A percentile compares a stretch with the other conserved stretches of the same genome.
These are phyloP conservation scores for Pleurotus eryngii DNA, from an alignment of 768 basidiomycete species.

Conservation along the genomic window DNA sequence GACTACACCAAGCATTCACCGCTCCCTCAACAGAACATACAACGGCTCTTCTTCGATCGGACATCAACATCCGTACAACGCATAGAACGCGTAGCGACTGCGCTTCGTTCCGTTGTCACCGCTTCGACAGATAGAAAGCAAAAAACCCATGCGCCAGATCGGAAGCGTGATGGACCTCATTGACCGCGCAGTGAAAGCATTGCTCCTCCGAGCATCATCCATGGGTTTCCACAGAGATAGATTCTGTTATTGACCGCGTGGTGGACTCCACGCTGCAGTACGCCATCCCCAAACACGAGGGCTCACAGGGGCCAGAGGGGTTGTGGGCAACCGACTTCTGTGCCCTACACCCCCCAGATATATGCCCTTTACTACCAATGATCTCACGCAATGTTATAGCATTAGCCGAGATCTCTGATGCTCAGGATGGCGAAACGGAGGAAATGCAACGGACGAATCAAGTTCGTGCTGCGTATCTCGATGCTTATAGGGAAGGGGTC, in stretches of 20 bases:
- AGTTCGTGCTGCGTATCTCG: conserved; percentile 51
- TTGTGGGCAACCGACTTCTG: conserved; percentile 60
- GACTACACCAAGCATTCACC: conserved; percentile 63
- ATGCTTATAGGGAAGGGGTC: conserved; percentile 59
- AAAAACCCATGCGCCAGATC: conserved; percentile 50
- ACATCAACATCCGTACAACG: conserved; percentile 56
- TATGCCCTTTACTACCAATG: conserved; percentile 51
- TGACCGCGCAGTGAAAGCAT: conserved; percentile 57
- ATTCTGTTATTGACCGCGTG: conserved; percentile 60
- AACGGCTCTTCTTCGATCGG: conserved; percentile 67
- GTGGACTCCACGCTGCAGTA: conserved; percentile 77
- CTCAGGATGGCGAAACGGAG: conserved; percentile 13
- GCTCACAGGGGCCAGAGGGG: conserved; percentile 30
- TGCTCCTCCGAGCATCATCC: conserved; percentile 48
- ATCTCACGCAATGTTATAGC: conserved; percentile 45
- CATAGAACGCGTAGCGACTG: conserved; percentile 60
- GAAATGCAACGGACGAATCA: conserved; percentile 24
- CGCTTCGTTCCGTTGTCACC: conserved; percentile 52
- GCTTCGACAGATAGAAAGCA: conserved; percentile 42
- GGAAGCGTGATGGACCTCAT: conserved; percentile 78
- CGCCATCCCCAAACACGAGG: conserved; percentile 61
- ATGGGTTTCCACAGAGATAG: conserved; percentile 61
- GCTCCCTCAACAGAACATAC: conserved; percentile 46
- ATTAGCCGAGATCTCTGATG: conserved; percentile 23
- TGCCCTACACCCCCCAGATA: conserved; percentile 53